Conservation (phyloP, 768 basidiomycete species). For the Tricholoma sp. region DNA sequence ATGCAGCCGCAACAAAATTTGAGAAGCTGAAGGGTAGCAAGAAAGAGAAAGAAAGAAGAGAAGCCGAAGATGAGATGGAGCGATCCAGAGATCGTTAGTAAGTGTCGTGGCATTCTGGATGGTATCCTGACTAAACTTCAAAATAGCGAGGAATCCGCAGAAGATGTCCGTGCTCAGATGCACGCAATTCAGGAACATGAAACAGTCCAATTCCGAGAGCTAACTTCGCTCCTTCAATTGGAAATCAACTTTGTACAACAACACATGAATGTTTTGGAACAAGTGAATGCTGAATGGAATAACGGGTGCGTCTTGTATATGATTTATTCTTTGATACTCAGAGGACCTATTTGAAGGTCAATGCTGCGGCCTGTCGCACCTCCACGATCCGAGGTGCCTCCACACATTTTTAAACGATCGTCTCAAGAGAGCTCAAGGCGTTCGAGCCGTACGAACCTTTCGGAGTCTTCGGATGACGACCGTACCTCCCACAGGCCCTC, state of each 20-base stretch:
- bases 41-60: slow-evolving; percentile 75
- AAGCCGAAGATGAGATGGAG: slow-evolving; percentile 79
- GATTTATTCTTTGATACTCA: not conserved
- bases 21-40: slow-evolving; percentile 67
- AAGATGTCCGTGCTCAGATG: slow-evolving; percentile 81
- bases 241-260: slow-evolving; percentile 72
- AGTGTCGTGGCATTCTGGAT: slow-evolving; percentile 19
- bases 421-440: slow-evolving; percentile 6
- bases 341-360: slow-evolving; percentile 3
- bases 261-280: slow-evolving; percentile 67
- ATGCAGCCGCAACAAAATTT: slow-evolving; percentile 65
- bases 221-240: slow-evolving; percentile 65
- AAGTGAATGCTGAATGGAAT: slow-evolving; percentile 64
- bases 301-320: slow-evolving; percentile 42
- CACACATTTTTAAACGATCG: slow-evolving; percentile 11
- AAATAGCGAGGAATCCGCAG: slow-evolving; percentile 75
- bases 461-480: slow-evolving; percentile 35
- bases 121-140: slow-evolving; percentile 2
- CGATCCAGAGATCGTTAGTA: slow-evolving; percentile 72
- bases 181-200: slow-evolving; percentile 78
- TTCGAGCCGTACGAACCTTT: slow-evolving; percentile 12
- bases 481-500: slow-evolving; percentile 31
- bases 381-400: slow-evolving; percentile 11
- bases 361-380: slow-evolving; percentile 5
- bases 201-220: slow-evolving; percentile 60